phyloP scores from a whole-genome alignment of 2,329 filamentous ascomycete genomes.

The Ceratocystis cacaofunesta region DNA sequence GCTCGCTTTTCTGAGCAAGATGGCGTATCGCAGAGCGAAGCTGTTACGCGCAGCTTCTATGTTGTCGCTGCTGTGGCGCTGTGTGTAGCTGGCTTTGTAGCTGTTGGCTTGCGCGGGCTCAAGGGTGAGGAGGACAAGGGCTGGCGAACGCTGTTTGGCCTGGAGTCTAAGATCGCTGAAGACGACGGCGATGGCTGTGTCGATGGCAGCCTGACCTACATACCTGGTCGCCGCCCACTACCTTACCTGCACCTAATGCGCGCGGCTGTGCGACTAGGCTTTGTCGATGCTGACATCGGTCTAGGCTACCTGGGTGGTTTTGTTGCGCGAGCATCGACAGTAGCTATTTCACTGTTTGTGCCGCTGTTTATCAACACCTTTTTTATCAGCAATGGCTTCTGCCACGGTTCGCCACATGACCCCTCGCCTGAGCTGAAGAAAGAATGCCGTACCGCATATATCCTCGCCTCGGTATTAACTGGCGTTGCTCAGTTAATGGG shows the following conservation, averaged over 20 bases:
- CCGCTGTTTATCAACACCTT: conserved; percentile 86
- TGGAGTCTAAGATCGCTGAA: conserved; percentile 16
- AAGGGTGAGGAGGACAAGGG: conserved; percentile 66
- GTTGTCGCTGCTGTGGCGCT: conserved; percentile 63
- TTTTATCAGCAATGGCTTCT: conserved; percentile 69
- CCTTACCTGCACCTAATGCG: conserved; percentile 47
- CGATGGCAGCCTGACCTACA: neutral
- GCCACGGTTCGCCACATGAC: conserved; percentile 50
- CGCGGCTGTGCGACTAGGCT: conserved; percentile 52
- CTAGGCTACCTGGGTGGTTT: conserved; percentile 89
- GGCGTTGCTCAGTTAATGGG: conserved; percentile 80
- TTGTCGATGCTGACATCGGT: conserved; percentile 62
- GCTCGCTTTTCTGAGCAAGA: conserved; percentile 57
- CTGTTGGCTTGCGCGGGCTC: conserved; percentile 56
- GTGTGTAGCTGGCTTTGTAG: conserved; percentile 57
- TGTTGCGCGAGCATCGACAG: conserved; percentile 83
- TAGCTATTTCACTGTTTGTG: conserved; percentile 89
- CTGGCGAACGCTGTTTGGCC: conserved; percentile 43
- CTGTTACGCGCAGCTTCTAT: conserved; percentile 76
- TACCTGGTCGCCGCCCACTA: conserved; percentile 22
- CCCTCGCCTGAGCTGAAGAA: conserved; percentile 62
- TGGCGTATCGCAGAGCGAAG: conserved; percentile 56
- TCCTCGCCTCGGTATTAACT: conserved; percentile 72
- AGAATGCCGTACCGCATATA: conserved; percentile 73
- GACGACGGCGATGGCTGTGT: neutral